Percentiles rank a stretch among this genome's conserved stretches.
phyloP scores from a whole-genome alignment of 1,139 yeast genomes.

The Kurtzmaniella quercitrusa region DNA sequence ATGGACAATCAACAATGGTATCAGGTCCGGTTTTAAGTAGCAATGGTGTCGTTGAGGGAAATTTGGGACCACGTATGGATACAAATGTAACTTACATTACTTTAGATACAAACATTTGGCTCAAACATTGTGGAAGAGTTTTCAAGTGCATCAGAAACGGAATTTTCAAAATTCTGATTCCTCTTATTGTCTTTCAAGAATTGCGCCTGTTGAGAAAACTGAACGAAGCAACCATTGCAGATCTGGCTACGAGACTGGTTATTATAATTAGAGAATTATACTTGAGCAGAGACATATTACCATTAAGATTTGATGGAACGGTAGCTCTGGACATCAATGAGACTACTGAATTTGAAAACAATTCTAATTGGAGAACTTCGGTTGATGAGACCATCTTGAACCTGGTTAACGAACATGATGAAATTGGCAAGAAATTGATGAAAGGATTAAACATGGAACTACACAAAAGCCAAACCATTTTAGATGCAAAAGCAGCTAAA shows the following conservation, averaged over 20 bases:
- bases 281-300: slow-evolving; percentile 47
- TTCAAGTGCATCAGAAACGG: slow-evolving; percentile 64
- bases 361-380: slow-evolving; percentile 60
- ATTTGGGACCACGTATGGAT: slow-evolving; percentile 50
- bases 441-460: slow-evolving; percentile 31
- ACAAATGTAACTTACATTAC: slow-evolving; percentile 56
- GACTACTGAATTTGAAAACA: slow-evolving; percentile 57
- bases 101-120: slow-evolving; percentile 76
- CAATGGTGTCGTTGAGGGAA: slow-evolving; percentile 25
- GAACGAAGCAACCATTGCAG: slow-evolving; percentile 70
- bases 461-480: slow-evolving; percentile 13
- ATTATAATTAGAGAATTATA: slow-evolving; percentile 67
- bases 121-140: slow-evolving; percentile 73
- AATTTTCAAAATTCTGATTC: slow-evolving; percentile 56
- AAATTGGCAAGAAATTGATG: slow-evolving; percentile 35
- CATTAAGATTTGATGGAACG: slow-evolving; percentile 54
- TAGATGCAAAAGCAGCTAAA: slow-evolving; percentile 34
- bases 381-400: slow-evolving; percentile 58
- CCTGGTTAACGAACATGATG: slow-evolving; percentile 48
- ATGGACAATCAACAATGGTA: background rate
- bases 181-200: slow-evolving; percentile 76
- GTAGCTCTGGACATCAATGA: slow-evolving; percentile 53
- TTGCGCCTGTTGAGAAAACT: slow-evolving; percentile 70
- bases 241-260: slow-evolving; percentile 78
- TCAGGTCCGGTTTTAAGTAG: slow-evolving; percentile 4